A percentile compares a stretch with the other conserved stretches of the same genome.
These are phyloP conservation scores for Kwoniella botswanensis DNA, from an alignment of 768 basidiomycete species.

Conservation along the genomic window DNA sequence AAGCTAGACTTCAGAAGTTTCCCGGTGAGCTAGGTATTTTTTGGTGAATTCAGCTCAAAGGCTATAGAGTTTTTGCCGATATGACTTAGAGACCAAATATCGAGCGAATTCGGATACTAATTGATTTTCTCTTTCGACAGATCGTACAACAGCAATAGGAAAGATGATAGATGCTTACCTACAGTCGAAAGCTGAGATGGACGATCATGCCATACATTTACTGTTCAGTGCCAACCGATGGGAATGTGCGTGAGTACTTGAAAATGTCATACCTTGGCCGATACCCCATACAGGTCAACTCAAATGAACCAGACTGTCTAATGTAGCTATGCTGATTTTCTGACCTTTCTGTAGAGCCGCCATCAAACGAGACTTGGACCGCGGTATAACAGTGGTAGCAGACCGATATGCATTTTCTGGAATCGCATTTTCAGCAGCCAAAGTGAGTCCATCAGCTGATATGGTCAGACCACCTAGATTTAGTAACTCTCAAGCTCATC, in stretches of 20 bases:
- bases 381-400: constrained; percentile 77
- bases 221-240: constrained; percentile 97
- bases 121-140: constrained; percentile 61
- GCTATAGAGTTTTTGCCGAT: too few relatives aligned
- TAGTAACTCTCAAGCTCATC: background rate
- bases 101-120: background rate
- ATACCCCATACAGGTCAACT: background rate
- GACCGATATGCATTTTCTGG: constrained; percentile 98
- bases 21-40: constrained; percentile 67
- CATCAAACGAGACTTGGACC: constrained; percentile 67
- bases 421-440: constrained; percentile 73
- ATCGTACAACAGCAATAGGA: constrained; percentile 88
- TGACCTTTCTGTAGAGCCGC: constrained; percentile 8
- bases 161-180: constrained; percentile 93
- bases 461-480: background rate
- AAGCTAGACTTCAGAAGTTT: constrained; percentile 76
- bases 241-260: constrained; percentile 76
- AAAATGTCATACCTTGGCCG: too few relatives aligned
- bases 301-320: background rate
- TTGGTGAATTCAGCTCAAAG: background rate
- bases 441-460: constrained; percentile 49
- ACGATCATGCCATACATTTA: constrained; percentile 88
- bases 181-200: constrained; percentile 78
- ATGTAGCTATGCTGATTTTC: background rate
- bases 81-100: background rate